These are phyloP conservation scores for Botryotinia calthae DNA, from an alignment of 2,329 filamentous ascomycete genomes.

Conservation along the genomic window DNA sequence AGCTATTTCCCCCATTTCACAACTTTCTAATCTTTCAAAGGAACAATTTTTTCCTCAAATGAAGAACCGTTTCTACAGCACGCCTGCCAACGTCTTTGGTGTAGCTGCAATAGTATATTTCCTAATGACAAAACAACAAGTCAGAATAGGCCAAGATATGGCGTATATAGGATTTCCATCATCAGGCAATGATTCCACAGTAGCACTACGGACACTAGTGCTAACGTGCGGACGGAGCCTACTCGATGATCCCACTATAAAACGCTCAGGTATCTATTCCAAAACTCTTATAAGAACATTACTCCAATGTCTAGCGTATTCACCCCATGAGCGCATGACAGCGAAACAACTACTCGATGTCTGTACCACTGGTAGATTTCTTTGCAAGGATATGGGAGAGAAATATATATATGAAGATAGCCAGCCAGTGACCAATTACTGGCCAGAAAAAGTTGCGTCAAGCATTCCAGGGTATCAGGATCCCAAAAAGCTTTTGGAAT, in stretches of 20 bases:
- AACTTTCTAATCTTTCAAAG: not conserved
- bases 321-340: not conserved
- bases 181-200: not conserved
- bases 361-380: not conserved
- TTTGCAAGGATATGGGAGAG: not conserved
- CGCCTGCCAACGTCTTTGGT: conserved; percentile 4
- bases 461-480: not conserved
- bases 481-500: not conserved
- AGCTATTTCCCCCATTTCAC: not conserved
- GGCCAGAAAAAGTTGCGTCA: not conserved
- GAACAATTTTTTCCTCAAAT: conserved; percentile 1
- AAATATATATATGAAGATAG: not conserved
- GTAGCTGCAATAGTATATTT: conserved; percentile 3
- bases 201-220: not conserved
- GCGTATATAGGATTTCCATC: conserved; percentile 4
- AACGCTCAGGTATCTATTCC: not conserved
- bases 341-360: not conserved
- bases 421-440: not conserved
- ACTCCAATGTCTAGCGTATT: conserved; percentile 4
- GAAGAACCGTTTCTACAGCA: conserved; percentile 3
- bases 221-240: not conserved
- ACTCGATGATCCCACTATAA: not conserved
- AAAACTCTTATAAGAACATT: not conserved
- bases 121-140: not conserved
- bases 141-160: not conserved